These are phyloP conservation scores for Thermothelomyces thermophilus DNA, from an alignment of 2,329 filamentous ascomycete species.

Conservation along the genomic window DNA sequence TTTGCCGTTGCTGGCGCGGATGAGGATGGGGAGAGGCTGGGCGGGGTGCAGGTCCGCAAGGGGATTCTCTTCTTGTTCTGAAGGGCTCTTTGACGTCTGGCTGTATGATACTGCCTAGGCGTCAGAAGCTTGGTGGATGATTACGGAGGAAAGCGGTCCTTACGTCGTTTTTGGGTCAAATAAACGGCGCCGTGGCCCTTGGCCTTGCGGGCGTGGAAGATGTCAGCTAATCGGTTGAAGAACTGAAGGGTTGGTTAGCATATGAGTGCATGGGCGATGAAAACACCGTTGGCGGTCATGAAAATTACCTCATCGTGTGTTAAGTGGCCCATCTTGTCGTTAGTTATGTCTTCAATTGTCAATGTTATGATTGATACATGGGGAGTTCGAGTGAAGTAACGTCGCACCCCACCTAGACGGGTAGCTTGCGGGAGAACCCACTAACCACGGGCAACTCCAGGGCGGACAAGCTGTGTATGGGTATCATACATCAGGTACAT, in stretches of 20 bases:
- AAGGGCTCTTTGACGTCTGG: constrained; percentile 28
- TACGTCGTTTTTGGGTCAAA: constrained; percentile 71
- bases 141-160: constrained; percentile 22
- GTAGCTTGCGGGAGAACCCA: neutral
- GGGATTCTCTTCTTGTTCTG: constrained; percentile 35
- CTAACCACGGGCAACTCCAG: neutral
- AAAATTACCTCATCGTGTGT: constrained; percentile 35
- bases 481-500: too few species aligned
- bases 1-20: constrained; percentile 80
- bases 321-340: constrained; percentile 29
- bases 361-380: constrained; percentile 1
- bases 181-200: constrained; percentile 68
- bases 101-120: constrained; percentile 36
- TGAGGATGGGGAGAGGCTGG: constrained; percentile 61
- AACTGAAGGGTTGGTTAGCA: constrained; percentile 47
- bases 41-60: constrained; percentile 55
- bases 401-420: neutral
- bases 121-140: neutral
- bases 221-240: constrained; percentile 60
- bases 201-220: constrained; percentile 61
- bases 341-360: neutral
- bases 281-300: neutral
- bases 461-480: neutral
- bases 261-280: neutral
- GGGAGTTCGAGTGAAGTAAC: constrained; percentile 1